Evolutionary conservation across 257 asterid species (phyloP).

Genomic region (Forsythia suspensa): DNA sequence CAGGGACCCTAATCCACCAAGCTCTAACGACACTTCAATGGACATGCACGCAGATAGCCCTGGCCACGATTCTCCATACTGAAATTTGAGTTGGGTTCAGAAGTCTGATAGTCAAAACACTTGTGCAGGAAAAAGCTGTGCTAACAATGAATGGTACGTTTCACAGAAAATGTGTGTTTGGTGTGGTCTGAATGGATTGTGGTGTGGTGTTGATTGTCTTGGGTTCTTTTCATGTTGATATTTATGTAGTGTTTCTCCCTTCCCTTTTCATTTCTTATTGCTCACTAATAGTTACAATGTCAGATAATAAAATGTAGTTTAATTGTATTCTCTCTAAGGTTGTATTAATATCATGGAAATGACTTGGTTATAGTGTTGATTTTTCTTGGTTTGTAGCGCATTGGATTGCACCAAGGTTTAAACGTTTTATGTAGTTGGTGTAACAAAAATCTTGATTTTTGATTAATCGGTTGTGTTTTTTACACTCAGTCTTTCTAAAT

Average conservation of each 20-base stretch:
- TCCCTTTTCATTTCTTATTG: background rate
- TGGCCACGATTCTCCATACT: conserved; percentile 55
- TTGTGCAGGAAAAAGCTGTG: background rate
- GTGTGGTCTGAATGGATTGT: background rate
- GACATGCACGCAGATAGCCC: conserved; percentile 75
- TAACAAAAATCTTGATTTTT: background rate
- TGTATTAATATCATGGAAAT: background rate
- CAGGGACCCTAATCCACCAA: conserved; percentile 46
- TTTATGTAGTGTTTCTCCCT: background rate
- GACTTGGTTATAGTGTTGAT: background rate
- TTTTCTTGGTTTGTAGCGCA: background rate
- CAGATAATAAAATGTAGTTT: background rate
- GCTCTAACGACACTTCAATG: conserved; percentile 61
- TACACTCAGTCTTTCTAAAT: background rate
- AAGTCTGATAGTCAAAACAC: background rate
- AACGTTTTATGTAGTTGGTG: background rate
- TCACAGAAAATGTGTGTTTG: background rate
- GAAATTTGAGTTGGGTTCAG: conserved; percentile 3
- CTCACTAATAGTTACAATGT: background rate
- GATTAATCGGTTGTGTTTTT: background rate
- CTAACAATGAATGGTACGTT: background rate
- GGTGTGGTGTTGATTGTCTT: background rate
- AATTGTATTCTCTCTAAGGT: background rate
- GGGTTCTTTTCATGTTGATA: background rate
- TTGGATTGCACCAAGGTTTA: background rate